A percentile compares a stretch with the other conserved stretches of the same genome.
These are phyloP conservation scores for Daldinia vernicosa DNA, from an alignment of 495 filamentous ascomycete genomes.

Conservation along the genomic window DNA sequence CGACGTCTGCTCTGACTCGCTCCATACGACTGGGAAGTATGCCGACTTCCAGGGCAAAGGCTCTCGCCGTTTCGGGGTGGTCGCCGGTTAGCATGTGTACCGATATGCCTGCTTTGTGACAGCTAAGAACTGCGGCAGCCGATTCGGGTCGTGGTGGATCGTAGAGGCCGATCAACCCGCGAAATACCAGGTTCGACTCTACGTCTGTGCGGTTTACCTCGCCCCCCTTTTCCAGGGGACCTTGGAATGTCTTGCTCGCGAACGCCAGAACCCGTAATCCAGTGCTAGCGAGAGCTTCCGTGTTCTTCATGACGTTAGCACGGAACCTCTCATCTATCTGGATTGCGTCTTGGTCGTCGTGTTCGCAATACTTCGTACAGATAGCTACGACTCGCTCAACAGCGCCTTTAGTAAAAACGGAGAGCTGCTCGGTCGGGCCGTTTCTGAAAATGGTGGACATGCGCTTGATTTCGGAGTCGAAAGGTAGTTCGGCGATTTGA, in stretches of 20 bases:
- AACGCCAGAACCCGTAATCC: conserved; percentile 72
- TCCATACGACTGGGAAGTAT: conserved; percentile 68
- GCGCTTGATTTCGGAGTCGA: conserved; percentile 74
- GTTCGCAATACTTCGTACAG: conserved; percentile 59
- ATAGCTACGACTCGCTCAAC: conserved; percentile 68
- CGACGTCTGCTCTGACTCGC: conserved; percentile 60
- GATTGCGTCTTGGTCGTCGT: conserved; percentile 46
- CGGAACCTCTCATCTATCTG: conserved; percentile 53
- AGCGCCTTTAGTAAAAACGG: conserved; percentile 72
- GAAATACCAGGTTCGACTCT: conserved; percentile 65
- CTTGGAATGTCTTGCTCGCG: conserved; percentile 58
- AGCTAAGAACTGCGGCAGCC: conserved; percentile 63
- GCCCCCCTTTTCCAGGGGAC: conserved; percentile 47
- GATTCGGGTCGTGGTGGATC: conserved; percentile 62
- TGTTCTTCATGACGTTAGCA: conserved; percentile 67
- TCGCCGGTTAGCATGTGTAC: conserved; percentile 81
- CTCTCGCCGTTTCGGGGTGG: conserved; percentile 70
- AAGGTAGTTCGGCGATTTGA: conserved; percentile 69
- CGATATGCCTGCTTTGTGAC: conserved; percentile 73
- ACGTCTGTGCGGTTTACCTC: conserved; percentile 62
- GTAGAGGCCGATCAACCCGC: conserved; percentile 70
- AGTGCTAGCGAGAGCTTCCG: conserved; percentile 69
- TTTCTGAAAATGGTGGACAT: conserved; percentile 71
- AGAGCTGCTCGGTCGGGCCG: conserved; percentile 48
- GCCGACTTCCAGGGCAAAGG: conserved; percentile 72